Base-by-base conservation (phyloP, 1,139 yeast genomes). In the Scheffersomyces segobiensis region DNA sequence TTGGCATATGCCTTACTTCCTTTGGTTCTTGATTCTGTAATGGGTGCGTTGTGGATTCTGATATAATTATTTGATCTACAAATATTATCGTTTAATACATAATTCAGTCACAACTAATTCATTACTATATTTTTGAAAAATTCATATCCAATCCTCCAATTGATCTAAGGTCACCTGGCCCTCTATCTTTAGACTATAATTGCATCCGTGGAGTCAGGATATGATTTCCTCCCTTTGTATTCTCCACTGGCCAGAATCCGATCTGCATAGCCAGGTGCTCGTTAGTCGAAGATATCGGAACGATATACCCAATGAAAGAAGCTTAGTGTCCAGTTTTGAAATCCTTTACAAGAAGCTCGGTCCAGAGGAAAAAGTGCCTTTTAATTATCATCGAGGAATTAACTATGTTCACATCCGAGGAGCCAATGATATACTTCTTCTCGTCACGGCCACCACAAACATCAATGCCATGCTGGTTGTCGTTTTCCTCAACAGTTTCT, bases 201-300 rank as follows among this genome's bases (percentile, higher is more conserved):
- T 4, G 42, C 46, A 12, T 53, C 49, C 8, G 21, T 24, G 19
- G 46, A 32, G 42, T 3, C 42, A 10, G 42, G 42, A 32, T 20
- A 79, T 79, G 82, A 78, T 77, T 46, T 73, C 80, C 10, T 80
- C 79, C 6, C 62, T 79, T 20, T 78, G 75, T 60, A 71, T 79
- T 39, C 70, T 79, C 54, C 74, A 73, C 62, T 69, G 79, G 69
- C 78, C 80, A 7, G 75, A 73, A 50, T 57, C 67, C 46, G 71
- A 71, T 19, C 62, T 66, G 46, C 70, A 69, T 46, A 74, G 79
- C 61, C 77, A 77, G 59, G 64, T 77, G 32, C 70, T 80, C 48
- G 65, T 80, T 52, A 72, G 75, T 60, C 73, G 83, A 60, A 64
- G 71, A 50, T 80, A 75, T 65, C 73, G 72, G 59, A 72, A 76